phyloP scores from a whole-genome alignment of 441 rosid genomes.

The Manihot esculenta region DNA sequence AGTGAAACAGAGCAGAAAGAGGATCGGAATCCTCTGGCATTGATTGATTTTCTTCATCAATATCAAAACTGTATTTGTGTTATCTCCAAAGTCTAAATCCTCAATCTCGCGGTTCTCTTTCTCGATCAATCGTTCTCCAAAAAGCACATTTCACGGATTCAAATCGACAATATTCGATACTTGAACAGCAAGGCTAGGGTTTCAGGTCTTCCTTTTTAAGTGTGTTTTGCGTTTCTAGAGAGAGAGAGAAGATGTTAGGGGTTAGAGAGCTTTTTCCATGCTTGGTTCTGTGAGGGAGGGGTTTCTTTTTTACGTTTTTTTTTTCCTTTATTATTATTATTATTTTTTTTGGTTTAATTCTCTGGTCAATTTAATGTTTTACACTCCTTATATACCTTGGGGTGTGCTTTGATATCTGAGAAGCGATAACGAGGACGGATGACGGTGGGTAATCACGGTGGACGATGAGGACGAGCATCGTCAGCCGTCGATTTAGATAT shows the following conservation, averaged over 20 bases:
- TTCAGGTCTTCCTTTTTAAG: conserved; percentile 23
- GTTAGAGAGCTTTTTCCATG: conserved; percentile 39
- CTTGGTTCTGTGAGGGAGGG: conserved; percentile 20
- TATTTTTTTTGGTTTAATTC: not conserved
- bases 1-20: conserved; percentile 65
- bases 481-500: conserved; percentile 12
- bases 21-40: conserved; percentile 84
- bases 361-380: not conserved
- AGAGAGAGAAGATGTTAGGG: conserved; percentile 1
- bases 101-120: conserved; percentile 6
- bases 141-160: conserved; percentile 34
- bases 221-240: conserved; percentile 13
- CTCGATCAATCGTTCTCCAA: conserved; percentile 36
- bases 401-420: conserved; percentile 22
- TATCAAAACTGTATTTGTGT: not conserved
- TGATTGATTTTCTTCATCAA: conserved; percentile 70
- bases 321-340: too few relatives aligned
- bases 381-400: not conserved
- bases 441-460: not conserved
- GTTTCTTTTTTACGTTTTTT: not conserved
- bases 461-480: conserved; percentile 14
- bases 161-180: conserved; percentile 35
- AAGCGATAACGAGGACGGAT: conserved; percentile 8
- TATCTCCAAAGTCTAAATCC: not conserved
- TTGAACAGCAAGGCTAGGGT: conserved; percentile 47